A percentile compares a stretch with the other conserved stretches of the same genome.
phyloP scores from a whole-genome alignment of 305 asterid species.

The Fraxinus paxiana region DNA sequence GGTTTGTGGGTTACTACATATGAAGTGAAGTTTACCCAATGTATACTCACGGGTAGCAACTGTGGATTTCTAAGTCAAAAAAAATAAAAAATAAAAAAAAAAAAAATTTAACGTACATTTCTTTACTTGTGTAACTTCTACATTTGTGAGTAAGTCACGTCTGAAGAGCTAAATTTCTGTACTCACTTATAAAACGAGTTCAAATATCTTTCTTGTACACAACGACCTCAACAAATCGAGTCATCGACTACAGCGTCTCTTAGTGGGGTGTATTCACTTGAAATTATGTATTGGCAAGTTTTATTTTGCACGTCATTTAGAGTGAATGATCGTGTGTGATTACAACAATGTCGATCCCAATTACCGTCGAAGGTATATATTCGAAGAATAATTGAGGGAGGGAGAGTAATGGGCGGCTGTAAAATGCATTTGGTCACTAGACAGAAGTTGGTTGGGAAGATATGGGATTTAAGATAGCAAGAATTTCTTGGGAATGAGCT shows the following conservation, averaged over 20 bases:
- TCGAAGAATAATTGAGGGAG: not conserved
- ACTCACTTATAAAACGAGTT: not conserved
- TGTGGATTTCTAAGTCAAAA: too few species aligned
- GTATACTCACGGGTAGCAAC: too few species aligned
- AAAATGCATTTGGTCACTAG: not conserved
- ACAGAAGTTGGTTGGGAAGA: constrained; percentile 9
- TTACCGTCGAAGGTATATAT: not conserved
- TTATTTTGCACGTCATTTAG: not conserved
- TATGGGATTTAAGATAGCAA: not conserved
- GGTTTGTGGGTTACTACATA: too few species aligned
- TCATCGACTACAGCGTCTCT: not conserved
- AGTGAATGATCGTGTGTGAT: not conserved
- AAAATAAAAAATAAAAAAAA: not conserved
- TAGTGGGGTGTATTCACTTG: not conserved
- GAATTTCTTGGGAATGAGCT: constrained; percentile 35
- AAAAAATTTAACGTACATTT: not conserved
- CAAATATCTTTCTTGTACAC: not conserved
- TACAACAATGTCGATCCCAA: not conserved
- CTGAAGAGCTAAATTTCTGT: not conserved
- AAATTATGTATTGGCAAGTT: not conserved
- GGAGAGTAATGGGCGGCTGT: not conserved
- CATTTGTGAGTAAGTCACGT: not conserved
- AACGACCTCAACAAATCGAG: not conserved
- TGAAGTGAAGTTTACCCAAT: too few species aligned
- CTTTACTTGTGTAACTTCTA: not conserved